Evolutionary conservation across 139 green algal species (phyloP).

Genomic region (Zygnema cylindricum): DNA sequence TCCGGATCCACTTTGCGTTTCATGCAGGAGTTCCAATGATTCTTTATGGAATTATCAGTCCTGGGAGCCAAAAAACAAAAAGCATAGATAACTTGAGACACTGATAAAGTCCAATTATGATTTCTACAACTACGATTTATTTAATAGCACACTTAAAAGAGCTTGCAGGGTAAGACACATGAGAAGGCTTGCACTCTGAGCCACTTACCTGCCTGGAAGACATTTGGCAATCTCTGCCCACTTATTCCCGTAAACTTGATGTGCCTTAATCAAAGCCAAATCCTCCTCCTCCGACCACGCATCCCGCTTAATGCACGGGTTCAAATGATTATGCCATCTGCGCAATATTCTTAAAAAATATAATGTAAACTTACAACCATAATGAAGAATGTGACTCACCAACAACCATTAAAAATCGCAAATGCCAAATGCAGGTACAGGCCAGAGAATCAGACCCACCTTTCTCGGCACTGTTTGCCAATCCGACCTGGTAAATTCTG

Average conservation of each 20-base stretch:
- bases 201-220: slow-evolving; percentile 78
- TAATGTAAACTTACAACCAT: too few relatives aligned
- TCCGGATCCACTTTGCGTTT: slow-evolving; percentile 43
- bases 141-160: too few relatives aligned
- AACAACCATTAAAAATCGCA: too few relatives aligned
- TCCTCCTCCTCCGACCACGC: slow-evolving; percentile 69
- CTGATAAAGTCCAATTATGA: too few relatives aligned
- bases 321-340: slow-evolving; percentile 82
- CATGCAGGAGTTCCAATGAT: slow-evolving; percentile 80
- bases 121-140: too few relatives aligned
- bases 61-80: slow-evolving; percentile 35
- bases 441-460: too few relatives aligned
- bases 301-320: slow-evolving; percentile 70
- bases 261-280: slow-evolving; percentile 59
- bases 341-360: slow-evolving; percentile 37
- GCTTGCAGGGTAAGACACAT: too few relatives aligned
- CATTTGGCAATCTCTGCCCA: slow-evolving; percentile 79
- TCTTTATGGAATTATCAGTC: slow-evolving; percentile 94
- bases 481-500: slow-evolving; percentile 72
- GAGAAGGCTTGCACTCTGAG: slow-evolving; percentile 70
- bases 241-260: slow-evolving; percentile 70
- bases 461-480: slow-evolving; percentile 77
- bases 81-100: too few relatives aligned
- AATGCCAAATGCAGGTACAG: too few relatives aligned
- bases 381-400: too few relatives aligned